Conservation (phyloP, 1,284 basidiomycete species). For the Trichosporon asahii region DNA sequence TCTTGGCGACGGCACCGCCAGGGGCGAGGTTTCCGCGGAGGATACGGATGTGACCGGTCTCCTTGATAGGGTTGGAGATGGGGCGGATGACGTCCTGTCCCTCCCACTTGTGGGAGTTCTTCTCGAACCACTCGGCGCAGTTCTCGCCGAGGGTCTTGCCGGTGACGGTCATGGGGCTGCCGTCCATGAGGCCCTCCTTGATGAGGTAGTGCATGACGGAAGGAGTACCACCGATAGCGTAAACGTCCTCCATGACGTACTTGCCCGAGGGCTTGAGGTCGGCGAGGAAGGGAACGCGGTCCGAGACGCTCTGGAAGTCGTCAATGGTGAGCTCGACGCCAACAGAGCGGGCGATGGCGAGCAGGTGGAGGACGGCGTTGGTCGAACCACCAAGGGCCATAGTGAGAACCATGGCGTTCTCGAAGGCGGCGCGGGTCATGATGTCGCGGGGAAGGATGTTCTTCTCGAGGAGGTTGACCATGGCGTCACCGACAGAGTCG, state of each 20-base stretch:
- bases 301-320: slow-evolving; percentile 84
- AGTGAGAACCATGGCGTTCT: slow-evolving; percentile 92
- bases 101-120: slow-evolving; percentile 68
- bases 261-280: slow-evolving; percentile 92
- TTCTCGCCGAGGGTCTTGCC: slow-evolving; percentile 93
- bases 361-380: slow-evolving; percentile 86
- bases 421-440: slow-evolving; percentile 92
- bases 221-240: slow-evolving; percentile 85
- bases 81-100: slow-evolving; percentile 77
- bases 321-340: slow-evolving; percentile 85
- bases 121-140: slow-evolving; percentile 65
- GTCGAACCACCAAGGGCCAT: slow-evolving; percentile 94
- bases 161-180: slow-evolving; percentile 85
- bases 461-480: slow-evolving; percentile 81
- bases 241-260: slow-evolving; percentile 96
- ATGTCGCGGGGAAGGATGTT: slow-evolving; percentile 92
- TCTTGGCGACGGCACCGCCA: slow-evolving; percentile 86
- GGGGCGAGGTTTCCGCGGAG: slow-evolving; percentile 86
- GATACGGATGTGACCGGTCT: slow-evolving; percentile 85
- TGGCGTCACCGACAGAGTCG: slow-evolving; percentile 69
- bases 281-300: slow-evolving; percentile 88
- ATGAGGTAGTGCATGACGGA: slow-evolving; percentile 70
- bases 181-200: slow-evolving; percentile 82
- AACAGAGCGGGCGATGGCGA: slow-evolving; percentile 89
- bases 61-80: slow-evolving; percentile 81